These are phyloP conservation scores for Podila clonocystis DNA, from an alignment of 192 early-diverging fungal genomes.

Conservation along the genomic window DNA sequence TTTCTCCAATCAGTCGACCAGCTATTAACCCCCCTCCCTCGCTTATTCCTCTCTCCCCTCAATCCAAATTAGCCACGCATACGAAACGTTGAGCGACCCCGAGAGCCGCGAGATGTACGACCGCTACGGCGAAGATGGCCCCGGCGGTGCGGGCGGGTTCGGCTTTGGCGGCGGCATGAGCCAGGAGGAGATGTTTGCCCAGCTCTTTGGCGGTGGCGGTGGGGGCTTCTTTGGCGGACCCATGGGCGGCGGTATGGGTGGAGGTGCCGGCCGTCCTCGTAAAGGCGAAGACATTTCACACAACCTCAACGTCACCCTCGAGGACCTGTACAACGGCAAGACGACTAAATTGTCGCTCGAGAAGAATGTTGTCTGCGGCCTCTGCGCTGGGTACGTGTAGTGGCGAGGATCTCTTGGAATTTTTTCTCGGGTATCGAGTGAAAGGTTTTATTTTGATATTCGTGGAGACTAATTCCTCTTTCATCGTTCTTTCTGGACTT, in stretches of 20 bases:
- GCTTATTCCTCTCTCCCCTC: not conserved
- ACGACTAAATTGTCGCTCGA: slow-evolving; percentile 82
- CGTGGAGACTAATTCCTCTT: not conserved
- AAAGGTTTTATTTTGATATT: slow-evolving; percentile 27
- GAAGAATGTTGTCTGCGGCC: slow-evolving; percentile 77
- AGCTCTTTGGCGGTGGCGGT: slow-evolving; percentile 79
- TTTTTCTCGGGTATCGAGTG: not conserved
- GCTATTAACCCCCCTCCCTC: not conserved
- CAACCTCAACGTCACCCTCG: slow-evolving; percentile 85
- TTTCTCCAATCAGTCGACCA: slow-evolving; percentile 58
- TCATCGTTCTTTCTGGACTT: slow-evolving; percentile 8
- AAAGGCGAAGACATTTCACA: slow-evolving; percentile 70
- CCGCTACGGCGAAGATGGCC: slow-evolving; percentile 89
- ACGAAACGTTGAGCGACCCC: slow-evolving; percentile 85
- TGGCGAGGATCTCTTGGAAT: not conserved
- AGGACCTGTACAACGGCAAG: slow-evolving; percentile 95
- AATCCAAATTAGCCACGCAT: slow-evolving; percentile 73
- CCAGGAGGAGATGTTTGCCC: slow-evolving; percentile 88
- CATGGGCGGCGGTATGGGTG: slow-evolving; percentile 9
- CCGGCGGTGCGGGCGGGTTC: slow-evolving; percentile 69
- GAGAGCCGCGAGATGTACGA: slow-evolving; percentile 91
- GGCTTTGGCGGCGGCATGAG: slow-evolving; percentile 68
- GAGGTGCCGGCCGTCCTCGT: slow-evolving; percentile 50
- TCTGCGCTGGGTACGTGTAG: slow-evolving; percentile 72
- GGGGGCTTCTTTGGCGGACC: slow-evolving; percentile 49